These are phyloP conservation scores for Beauveria rudraprayagi DNA, from an alignment of 2,329 filamentous ascomycete genomes.

Conservation along the genomic window DNA sequence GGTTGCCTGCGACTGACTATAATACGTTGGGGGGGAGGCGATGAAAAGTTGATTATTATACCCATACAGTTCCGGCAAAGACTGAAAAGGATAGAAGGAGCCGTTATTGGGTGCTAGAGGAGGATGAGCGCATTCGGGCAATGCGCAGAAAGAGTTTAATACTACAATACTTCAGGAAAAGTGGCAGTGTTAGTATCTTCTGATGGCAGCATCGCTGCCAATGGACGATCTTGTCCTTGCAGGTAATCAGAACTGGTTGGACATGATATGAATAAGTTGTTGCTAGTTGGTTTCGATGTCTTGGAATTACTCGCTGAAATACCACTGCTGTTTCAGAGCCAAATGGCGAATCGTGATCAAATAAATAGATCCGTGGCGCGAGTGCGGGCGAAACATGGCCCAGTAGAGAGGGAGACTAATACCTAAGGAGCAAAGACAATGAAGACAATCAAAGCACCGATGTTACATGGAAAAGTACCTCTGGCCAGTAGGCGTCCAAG, in stretches of 20 bases:
- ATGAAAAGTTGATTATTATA: slow-evolving; percentile 3
- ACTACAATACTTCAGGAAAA: neutral
- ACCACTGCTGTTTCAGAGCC: neutral
- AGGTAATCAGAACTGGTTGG: slow-evolving; percentile 3
- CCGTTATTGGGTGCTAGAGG: neutral
- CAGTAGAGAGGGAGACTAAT: neutral
- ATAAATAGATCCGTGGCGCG: neutral
- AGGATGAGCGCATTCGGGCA: slow-evolving; percentile 1
- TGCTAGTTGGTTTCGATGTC: slow-evolving; percentile 1
- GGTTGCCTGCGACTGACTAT: neutral
- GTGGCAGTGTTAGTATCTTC: neutral
- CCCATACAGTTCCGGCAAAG: neutral
- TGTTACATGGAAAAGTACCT: slow-evolving; percentile 23
- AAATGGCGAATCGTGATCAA: neutral
- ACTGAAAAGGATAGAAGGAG: neutral
- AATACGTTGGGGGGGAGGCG: neutral
- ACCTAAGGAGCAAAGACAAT: neutral
- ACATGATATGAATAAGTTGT: slow-evolving; percentile 12
- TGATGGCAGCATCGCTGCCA: neutral
- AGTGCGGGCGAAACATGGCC: neutral
- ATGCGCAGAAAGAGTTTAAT: neutral
- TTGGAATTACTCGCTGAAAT: slow-evolving; percentile 8
- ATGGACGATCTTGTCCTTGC: neutral
- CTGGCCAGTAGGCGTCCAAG: slow-evolving; percentile 22
- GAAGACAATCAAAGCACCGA: too few relatives aligned